Percentiles rank a stretch among this genome's conserved stretches.
phyloP scores from a whole-genome alignment of 1,284 basidiomycete genomes.

The Mycena sp. region DNA sequence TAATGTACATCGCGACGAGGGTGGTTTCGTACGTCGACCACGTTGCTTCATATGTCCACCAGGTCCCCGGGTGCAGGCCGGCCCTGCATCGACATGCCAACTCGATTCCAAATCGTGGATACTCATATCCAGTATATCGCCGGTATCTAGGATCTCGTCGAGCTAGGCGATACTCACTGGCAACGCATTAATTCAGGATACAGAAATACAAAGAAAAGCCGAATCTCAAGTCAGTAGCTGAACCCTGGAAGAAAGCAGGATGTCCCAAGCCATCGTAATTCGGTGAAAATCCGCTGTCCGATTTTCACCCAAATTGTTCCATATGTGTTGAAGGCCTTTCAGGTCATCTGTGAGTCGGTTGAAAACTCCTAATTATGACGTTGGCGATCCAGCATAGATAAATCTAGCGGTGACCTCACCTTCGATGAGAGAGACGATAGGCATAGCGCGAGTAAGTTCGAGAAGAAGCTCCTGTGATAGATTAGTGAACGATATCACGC shows the following conservation, averaged over 20 bases:
- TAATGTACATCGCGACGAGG: too few relatives aligned
- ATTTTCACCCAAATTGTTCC: not conserved
- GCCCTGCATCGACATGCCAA: too few relatives aligned
- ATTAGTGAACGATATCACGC: not conserved
- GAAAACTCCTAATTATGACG: not conserved
- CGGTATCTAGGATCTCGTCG: too few relatives aligned
- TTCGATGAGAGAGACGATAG: conserved; percentile 9
- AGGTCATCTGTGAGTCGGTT: not conserved
- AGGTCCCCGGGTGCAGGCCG: too few relatives aligned
- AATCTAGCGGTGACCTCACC: not conserved
- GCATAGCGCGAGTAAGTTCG: conserved; percentile 9
- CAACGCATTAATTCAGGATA: not conserved
- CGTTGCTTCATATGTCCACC: too few relatives aligned
- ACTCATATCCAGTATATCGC: too few relatives aligned
- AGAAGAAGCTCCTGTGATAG: conserved; percentile 16
- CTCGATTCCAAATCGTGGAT: too few relatives aligned
- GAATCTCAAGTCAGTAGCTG: not conserved
- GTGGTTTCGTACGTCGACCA: too few relatives aligned
- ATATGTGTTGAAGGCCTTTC: conserved; percentile 12
- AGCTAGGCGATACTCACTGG: too few relatives aligned
- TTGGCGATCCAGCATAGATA: not conserved
- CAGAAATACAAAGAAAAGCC: not conserved
- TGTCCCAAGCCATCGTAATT: not conserved
- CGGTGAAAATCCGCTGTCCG: not conserved
- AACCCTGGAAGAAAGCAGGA: not conserved